phyloP scores from a whole-genome alignment of 805 yeast species.

The Yarrowia yakushimensis region DNA sequence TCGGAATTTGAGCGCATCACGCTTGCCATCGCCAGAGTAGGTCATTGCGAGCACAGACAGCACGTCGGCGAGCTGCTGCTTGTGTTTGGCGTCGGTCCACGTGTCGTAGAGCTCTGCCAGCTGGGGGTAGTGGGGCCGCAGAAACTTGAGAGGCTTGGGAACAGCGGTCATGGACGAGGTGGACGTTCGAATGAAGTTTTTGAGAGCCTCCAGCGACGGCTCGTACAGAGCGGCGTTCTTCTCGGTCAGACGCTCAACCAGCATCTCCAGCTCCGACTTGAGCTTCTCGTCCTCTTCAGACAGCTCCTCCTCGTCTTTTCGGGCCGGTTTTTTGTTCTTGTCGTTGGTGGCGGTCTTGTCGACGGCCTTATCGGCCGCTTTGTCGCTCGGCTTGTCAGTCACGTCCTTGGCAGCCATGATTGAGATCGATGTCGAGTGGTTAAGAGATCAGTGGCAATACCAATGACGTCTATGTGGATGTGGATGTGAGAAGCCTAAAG shows the following conservation, averaged over 20 bases:
- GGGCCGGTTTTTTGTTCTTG: neutral
- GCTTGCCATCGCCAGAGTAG: constrained; percentile 72
- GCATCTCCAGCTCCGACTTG: constrained; percentile 78
- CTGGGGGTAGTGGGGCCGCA: constrained; percentile 79
- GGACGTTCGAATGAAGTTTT: constrained; percentile 77
- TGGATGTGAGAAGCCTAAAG: constrained; percentile 1
- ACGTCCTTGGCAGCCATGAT: constrained; percentile 8
- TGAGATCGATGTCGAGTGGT: constrained; percentile 2
- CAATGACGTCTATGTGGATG: neutral
- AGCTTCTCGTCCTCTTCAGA: constrained; percentile 90
- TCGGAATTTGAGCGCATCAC: constrained; percentile 78
- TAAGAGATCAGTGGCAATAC: constrained; percentile 9
- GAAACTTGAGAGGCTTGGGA: constrained; percentile 94
- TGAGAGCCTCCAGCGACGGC: constrained; percentile 64
- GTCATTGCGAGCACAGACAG: constrained; percentile 95
- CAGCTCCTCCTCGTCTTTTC: constrained; percentile 66
- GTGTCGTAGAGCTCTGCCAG: constrained; percentile 61
- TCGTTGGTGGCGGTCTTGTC: neutral
- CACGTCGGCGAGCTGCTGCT: constrained; percentile 72
- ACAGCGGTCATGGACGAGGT: constrained; percentile 99
- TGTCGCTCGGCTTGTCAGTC: constrained; percentile 25
- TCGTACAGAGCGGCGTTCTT: constrained; percentile 46
- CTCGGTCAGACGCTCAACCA: constrained; percentile 70
- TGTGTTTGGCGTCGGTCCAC: constrained; percentile 52
- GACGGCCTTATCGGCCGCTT: neutral